These are phyloP conservation scores for Pythium oligandrum DNA, from an alignment of 352 stramenopile genomes.

Conservation along the genomic window DNA sequence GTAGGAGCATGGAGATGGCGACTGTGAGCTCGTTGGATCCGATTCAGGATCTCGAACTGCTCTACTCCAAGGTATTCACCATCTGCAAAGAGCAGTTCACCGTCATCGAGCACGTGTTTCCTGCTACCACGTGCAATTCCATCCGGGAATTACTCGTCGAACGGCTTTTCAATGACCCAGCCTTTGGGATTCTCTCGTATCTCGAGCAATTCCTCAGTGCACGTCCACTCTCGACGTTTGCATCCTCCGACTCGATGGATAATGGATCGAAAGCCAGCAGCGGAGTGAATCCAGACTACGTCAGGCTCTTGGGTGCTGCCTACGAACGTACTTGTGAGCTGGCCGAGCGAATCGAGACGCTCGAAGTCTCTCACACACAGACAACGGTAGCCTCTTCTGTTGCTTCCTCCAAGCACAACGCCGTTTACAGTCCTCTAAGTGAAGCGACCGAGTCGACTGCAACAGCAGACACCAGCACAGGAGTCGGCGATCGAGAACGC, in stretches of 20 bases:
- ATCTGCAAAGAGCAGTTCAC: constrained; percentile 73
- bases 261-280: neutral
- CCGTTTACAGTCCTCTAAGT: constrained; percentile 2
- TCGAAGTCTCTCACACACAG: constrained; percentile 15
- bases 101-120: constrained; percentile 62
- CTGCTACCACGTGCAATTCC: constrained; percentile 28
- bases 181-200: constrained; percentile 73
- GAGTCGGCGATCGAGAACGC: constrained; percentile 27
- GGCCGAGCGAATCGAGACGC: constrained; percentile 38
- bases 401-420: neutral
- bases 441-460: constrained; percentile 11
- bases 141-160: constrained; percentile 65
- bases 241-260: too few relatives aligned
- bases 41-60: constrained; percentile 57
- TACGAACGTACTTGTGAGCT: constrained; percentile 64
- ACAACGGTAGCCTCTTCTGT: too few relatives aligned
- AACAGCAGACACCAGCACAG: constrained; percentile 1
- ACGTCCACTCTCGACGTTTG: neutral
- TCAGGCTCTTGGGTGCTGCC: constrained; percentile 48
- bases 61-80: constrained; percentile 46
- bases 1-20: neutral
- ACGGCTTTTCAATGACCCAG: constrained; percentile 72
- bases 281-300: constrained; percentile 41
- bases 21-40: constrained; percentile 32
- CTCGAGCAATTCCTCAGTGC: constrained; percentile 63